phyloP scores from a whole-genome alignment of 495 filamentous ascomycete genomes.

The Hamigera avellanea region DNA sequence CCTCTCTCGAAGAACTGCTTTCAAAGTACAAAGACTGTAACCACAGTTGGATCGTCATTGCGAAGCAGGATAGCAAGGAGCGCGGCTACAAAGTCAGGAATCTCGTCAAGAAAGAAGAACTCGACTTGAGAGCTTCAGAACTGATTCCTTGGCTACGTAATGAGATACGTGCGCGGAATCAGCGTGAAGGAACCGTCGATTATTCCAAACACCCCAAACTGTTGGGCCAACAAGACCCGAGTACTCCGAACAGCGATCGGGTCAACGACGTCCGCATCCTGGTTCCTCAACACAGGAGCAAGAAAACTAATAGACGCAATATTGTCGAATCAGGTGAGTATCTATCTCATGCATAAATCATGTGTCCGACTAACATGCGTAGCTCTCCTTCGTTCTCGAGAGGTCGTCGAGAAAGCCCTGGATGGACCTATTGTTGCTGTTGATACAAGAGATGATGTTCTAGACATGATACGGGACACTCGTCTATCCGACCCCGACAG shows the following conservation, averaged over 20 bases:
- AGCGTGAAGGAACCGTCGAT: slow-evolving; percentile 41
- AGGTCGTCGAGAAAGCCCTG: slow-evolving; percentile 51
- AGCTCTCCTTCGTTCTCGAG: slow-evolving; percentile 52
- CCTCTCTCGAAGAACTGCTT: slow-evolving; percentile 60
- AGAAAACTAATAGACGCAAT: slow-evolving; percentile 77
- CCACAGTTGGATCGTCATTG: slow-evolving; percentile 76
- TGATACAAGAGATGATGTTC: slow-evolving; percentile 76
- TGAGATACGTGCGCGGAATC: slow-evolving; percentile 70
- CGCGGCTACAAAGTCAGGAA: slow-evolving; percentile 64
- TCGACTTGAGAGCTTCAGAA: slow-evolving; percentile 62
- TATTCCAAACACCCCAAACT: slow-evolving; percentile 34
- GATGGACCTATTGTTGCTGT: slow-evolving; percentile 77
- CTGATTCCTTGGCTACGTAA: slow-evolving; percentile 70
- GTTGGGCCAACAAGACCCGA: slow-evolving; percentile 29
- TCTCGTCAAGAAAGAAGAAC: slow-evolving; percentile 67
- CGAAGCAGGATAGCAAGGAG: slow-evolving; percentile 67
- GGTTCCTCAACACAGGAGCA: slow-evolving; percentile 65
- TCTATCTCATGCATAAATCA: slow-evolving; percentile 1
- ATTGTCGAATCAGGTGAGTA: slow-evolving; percentile 64
- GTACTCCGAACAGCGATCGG: slow-evolving; percentile 26
- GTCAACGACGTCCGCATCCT: slow-evolving; percentile 75
- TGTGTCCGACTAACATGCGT: slow-evolving; percentile 9
- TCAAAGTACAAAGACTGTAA: slow-evolving; percentile 56
- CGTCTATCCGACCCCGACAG: slow-evolving; percentile 70
- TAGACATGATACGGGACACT: slow-evolving; percentile 67